These are phyloP conservation scores for Entomophthora muscae DNA, from an alignment of 371 early-diverging fungal species.

Conservation along the genomic window DNA sequence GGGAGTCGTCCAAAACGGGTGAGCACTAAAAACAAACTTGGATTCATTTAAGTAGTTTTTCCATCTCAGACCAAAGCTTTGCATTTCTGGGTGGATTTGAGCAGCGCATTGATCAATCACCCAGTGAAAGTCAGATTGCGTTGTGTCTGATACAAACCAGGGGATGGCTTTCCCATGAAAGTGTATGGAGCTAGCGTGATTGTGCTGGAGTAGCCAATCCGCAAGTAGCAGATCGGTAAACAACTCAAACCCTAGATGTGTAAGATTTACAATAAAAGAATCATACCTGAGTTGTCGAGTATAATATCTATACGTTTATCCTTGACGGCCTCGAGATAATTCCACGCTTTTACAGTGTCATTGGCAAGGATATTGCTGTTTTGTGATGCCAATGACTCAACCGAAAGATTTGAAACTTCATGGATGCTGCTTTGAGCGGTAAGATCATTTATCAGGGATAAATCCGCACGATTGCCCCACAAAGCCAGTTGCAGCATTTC, in stretches of 20 bases:
- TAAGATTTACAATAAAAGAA: not conserved
- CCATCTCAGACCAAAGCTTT: not conserved
- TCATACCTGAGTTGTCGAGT: slow-evolving; percentile 66
- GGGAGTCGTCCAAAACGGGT: slow-evolving; percentile 75
- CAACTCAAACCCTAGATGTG: slow-evolving; percentile 63
- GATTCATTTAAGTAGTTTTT: not conserved
- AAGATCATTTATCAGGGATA: slow-evolving; percentile 58
- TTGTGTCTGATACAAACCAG: slow-evolving; percentile 89
- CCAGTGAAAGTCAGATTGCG: slow-evolving; percentile 49
- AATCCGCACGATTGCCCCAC: slow-evolving; percentile 84
- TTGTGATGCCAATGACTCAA: slow-evolving; percentile 18
- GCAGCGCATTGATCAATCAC: slow-evolving; percentile 23
- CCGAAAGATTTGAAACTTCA: slow-evolving; percentile 32
- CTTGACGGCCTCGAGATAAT: slow-evolving; percentile 16
- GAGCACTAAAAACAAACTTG: slow-evolving; percentile 19
- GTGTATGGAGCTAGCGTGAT: slow-evolving; percentile 40
- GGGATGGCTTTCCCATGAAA: slow-evolving; percentile 79
- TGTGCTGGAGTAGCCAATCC: slow-evolving; percentile 58
- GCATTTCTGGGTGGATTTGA: slow-evolving; percentile 14
- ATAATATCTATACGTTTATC: slow-evolving; percentile 52
- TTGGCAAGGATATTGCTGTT: slow-evolving; percentile 24
- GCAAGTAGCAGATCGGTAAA: slow-evolving; percentile 77
- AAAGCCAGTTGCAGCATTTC: slow-evolving; percentile 55
- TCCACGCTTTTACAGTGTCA: not conserved
- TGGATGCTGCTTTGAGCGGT: slow-evolving; percentile 37